Percentiles rank a stretch among this genome's conserved stretches.
Conservation (phyloP, 2,329 filamentous ascomycete species). For the Aspergillus clavatus region DNA sequence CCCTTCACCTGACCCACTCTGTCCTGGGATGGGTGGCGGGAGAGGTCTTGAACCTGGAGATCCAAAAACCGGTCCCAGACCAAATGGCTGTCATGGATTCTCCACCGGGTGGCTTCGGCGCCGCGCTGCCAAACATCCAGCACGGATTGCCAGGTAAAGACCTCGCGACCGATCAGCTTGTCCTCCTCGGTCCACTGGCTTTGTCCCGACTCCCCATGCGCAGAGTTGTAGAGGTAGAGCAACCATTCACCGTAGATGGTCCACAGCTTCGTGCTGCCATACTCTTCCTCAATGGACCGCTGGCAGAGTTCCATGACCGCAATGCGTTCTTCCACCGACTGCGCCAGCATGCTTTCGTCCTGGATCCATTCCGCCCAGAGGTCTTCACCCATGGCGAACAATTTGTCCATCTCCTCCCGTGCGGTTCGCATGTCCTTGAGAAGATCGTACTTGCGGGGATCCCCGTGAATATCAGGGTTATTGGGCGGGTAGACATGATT, state of each 20-base stretch:
- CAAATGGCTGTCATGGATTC: slow-evolving; percentile 56
- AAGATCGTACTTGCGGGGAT: slow-evolving; percentile 44
- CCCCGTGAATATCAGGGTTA: slow-evolving; percentile 41
- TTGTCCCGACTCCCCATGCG: slow-evolving; percentile 38
- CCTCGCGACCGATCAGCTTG: slow-evolving; percentile 52
- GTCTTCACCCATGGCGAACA: slow-evolving; percentile 60
- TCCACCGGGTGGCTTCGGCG: slow-evolving; percentile 54
- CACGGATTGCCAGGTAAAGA: slow-evolving; percentile 55
- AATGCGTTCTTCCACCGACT: slow-evolving; percentile 53
- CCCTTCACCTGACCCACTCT: slow-evolving; percentile 47
- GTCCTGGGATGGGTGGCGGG: slow-evolving; percentile 43
- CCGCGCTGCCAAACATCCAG: slow-evolving; percentile 54
- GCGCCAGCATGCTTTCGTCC: slow-evolving; percentile 57
- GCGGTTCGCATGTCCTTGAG: slow-evolving; percentile 44
- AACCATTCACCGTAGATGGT: slow-evolving; percentile 59
- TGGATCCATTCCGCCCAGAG: slow-evolving; percentile 61
- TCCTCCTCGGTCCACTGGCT: slow-evolving; percentile 53
- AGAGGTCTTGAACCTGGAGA: slow-evolving; percentile 50
- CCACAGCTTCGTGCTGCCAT: slow-evolving; percentile 58
- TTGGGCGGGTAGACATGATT: slow-evolving; percentile 45
- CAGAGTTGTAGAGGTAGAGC: slow-evolving; percentile 51
- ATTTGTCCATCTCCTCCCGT: slow-evolving; percentile 56
- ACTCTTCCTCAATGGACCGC: slow-evolving; percentile 57
- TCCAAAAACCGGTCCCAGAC: slow-evolving; percentile 60
- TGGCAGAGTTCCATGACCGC: slow-evolving; percentile 56